Conservation (phyloP, 2,329 filamentous ascomycete species). For the Aplosporella prunicola region DNA sequence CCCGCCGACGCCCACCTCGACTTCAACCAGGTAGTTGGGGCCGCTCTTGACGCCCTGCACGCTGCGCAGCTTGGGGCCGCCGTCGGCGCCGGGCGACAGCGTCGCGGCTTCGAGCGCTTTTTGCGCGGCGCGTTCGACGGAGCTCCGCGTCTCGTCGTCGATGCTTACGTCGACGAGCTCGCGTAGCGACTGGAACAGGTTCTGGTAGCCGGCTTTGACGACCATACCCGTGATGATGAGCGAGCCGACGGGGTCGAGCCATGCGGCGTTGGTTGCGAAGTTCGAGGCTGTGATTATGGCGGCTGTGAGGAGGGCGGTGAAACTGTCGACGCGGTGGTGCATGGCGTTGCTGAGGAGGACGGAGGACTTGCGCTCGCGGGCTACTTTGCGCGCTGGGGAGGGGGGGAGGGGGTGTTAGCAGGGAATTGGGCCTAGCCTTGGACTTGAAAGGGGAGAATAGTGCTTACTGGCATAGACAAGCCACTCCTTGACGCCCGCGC, state of each 20-base stretch:
- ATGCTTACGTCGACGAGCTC: conserved; percentile 89
- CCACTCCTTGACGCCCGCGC: conserved; percentile 92
- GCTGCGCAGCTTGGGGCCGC: conserved; percentile 54
- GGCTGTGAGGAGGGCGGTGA: conserved; percentile 89
- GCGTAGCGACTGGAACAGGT: conserved; percentile 70
- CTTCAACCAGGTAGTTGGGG: conserved; percentile 88
- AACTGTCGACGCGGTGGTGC: conserved; percentile 90
- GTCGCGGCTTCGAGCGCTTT: conserved; percentile 19
- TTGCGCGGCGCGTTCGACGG: conserved; percentile 55
- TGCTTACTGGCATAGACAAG: conserved; percentile 82
- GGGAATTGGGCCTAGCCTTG: neutral
- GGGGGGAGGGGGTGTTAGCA: conserved; percentile 16
- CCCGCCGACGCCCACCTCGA: conserved; percentile 73
- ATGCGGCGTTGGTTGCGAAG: conserved; percentile 71
- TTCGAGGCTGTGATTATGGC: conserved; percentile 85
- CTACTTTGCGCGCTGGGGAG: conserved; percentile 78
- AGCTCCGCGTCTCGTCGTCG: conserved; percentile 70
- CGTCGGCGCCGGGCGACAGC: conserved; percentile 6
- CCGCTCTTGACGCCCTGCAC: conserved; percentile 90
- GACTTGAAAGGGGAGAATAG: neutral
- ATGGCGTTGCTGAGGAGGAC: conserved; percentile 93
- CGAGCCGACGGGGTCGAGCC: conserved; percentile 90
- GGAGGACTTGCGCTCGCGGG: conserved; percentile 85
- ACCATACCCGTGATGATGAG: conserved; percentile 90
- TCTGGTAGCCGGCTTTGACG: conserved; percentile 77